Percentiles rank a stretch among this genome's conserved stretches.
These are phyloP conservation scores for Pythium phragmitis DNA, from an alignment of 352 stramenopile genomes.

Conservation along the genomic window DNA sequence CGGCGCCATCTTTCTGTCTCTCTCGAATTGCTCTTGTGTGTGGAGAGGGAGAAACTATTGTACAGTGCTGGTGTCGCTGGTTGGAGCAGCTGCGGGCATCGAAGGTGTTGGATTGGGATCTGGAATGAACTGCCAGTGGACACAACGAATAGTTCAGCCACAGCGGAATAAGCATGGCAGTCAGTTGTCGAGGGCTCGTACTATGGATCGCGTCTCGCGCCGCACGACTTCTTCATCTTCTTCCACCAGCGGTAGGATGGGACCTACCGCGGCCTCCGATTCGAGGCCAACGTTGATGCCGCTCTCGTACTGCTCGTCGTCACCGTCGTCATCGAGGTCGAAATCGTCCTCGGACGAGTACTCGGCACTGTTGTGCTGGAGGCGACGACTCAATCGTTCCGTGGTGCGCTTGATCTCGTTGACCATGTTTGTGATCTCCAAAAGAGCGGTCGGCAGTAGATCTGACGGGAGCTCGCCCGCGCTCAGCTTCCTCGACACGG, in stretches of 20 bases:
- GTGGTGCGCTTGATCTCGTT: slow-evolving; percentile 73
- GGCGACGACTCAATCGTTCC: slow-evolving; percentile 46
- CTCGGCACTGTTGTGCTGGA: slow-evolving; percentile 31
- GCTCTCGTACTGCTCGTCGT: slow-evolving; percentile 32
- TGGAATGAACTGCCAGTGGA: slow-evolving; percentile 16
- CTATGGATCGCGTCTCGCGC: slow-evolving; percentile 42
- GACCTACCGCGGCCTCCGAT: slow-evolving; percentile 10
- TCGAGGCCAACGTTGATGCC: slow-evolving; percentile 30
- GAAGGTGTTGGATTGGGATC: background rate
- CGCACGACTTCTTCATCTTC: slow-evolving; percentile 62
- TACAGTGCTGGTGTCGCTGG: background rate
- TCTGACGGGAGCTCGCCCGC: slow-evolving; percentile 49
- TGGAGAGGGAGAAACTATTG: background rate
- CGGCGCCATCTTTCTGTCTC: too few species aligned
- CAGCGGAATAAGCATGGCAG: background rate
- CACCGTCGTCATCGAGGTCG: slow-evolving; percentile 41
- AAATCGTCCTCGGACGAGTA: slow-evolving; percentile 43
- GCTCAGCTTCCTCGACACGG: slow-evolving; percentile 55
- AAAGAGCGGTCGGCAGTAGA: slow-evolving; percentile 50
- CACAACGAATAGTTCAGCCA: background rate
- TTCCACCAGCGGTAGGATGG: slow-evolving; percentile 46
- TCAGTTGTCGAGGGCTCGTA: slow-evolving; percentile 12
- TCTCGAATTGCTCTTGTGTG: too few species aligned
- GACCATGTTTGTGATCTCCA: slow-evolving; percentile 70
- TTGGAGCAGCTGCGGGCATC: background rate